Evolutionary conservation across 495 filamentous ascomycete genomes (phyloP).

Genomic region (Tuber melanosporum): DNA sequence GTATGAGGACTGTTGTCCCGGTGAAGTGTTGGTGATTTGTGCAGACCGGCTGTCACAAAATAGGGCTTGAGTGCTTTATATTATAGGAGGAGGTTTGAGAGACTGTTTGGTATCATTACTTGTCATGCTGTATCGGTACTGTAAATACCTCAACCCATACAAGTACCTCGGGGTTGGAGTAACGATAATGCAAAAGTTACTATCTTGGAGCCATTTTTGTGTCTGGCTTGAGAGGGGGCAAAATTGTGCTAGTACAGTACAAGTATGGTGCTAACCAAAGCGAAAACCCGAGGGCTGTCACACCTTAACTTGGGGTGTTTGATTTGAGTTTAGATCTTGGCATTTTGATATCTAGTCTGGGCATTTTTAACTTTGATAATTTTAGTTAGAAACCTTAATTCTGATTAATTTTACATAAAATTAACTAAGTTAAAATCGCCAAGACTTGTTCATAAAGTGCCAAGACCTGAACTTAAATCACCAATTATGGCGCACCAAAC

Average conservation of each 20-base stretch:
- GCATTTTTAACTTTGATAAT: no score
- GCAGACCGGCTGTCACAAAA: neutral
- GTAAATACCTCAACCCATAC: neutral
- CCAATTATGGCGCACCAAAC: no score
- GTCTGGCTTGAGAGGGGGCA: neutral
- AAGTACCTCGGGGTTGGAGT: neutral
- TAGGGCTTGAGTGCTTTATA: neutral
- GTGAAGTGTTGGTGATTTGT: neutral
- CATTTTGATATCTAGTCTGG: neutral
- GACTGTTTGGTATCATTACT: neutral
- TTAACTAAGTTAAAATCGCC: no score
- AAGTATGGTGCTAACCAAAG: no score
- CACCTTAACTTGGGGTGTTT: no score
- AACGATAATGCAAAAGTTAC: neutral
- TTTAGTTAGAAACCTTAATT: no score
- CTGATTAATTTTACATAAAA: no score
- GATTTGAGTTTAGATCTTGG: neutral
- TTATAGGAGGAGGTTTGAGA: neutral
- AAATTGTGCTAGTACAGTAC: neutral
- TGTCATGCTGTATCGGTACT: neutral
- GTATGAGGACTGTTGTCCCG: neutral
- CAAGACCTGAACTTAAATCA: no score
- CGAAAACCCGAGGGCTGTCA: no score
- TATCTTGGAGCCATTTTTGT: neutral
- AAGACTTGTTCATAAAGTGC: no score